Conservation (phyloP, 305 asterid genomes). For the Plantago lanceolata region DNA sequence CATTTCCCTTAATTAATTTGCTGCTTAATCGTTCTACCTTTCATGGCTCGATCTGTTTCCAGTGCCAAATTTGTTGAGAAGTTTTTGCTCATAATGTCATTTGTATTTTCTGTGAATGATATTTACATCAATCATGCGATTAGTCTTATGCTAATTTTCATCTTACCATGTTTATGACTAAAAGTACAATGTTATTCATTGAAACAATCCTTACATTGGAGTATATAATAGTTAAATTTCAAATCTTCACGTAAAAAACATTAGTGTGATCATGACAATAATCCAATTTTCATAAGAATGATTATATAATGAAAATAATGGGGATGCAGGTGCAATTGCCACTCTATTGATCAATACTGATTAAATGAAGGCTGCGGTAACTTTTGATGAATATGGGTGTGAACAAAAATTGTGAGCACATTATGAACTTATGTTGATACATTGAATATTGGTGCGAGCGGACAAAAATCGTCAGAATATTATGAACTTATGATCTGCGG, state of each 20-base stretch:
- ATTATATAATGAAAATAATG: not conserved
- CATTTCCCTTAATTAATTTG: conserved; percentile 7
- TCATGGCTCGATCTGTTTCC: not conserved
- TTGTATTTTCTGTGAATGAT: not conserved
- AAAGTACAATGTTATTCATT: not conserved
- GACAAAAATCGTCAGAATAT: too few relatives aligned
- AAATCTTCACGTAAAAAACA: not conserved
- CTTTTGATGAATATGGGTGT: not conserved
- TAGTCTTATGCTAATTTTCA: too few relatives aligned
- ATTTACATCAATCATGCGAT: too few relatives aligned
- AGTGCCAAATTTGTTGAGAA: not conserved
- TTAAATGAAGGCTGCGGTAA: not conserved
- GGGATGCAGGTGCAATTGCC: not conserved
- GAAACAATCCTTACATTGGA: not conserved
- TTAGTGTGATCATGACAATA: conserved; percentile 3
- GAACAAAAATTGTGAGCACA: too few relatives aligned
- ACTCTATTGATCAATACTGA: not conserved
- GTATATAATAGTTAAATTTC: conserved; percentile 1
- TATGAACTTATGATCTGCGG: too few relatives aligned
- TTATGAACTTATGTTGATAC: too few relatives aligned
- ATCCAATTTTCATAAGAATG: not conserved
- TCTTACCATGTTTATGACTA: too few relatives aligned
- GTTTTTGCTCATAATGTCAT: not conserved
- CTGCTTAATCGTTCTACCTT: not conserved
- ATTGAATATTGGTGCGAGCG: too few relatives aligned